phyloP scores from a whole-genome alignment of 2,329 filamentous ascomycete genomes.

The Cladosporium sp. region DNA sequence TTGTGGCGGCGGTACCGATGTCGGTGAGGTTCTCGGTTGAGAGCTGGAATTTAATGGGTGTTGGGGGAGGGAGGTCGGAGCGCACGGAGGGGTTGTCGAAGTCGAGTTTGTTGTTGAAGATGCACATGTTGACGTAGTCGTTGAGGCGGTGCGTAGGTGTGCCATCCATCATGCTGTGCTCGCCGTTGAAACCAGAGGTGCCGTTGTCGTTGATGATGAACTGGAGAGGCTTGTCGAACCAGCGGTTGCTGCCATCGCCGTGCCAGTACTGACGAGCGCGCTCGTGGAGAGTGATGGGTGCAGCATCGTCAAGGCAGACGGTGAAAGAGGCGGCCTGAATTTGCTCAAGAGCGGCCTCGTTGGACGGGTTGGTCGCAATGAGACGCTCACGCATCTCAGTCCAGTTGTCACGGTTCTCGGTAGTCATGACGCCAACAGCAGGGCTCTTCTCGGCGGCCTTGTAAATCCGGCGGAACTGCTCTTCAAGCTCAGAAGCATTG shows the following conservation, averaged over 20 bases:
- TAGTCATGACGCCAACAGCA: conserved; percentile 78
- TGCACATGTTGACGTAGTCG: conserved; percentile 86
- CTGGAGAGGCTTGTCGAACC: conserved; percentile 97
- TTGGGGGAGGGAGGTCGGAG: conserved; percentile 77
- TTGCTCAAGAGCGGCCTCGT: conserved; percentile 69
- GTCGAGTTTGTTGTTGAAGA: conserved; percentile 92
- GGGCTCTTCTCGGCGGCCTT: conserved; percentile 67
- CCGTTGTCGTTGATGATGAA: conserved; percentile 99
- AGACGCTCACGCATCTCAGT: conserved; percentile 72
- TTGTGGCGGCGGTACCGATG: conserved; percentile 69
- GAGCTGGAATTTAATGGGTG: conserved; percentile 71
- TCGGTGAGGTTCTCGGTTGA: conserved; percentile 68
- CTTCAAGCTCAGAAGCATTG: conserved; percentile 82
- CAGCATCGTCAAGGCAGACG: conserved; percentile 86
- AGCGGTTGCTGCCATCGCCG: conserved; percentile 90
- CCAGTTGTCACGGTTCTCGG: conserved; percentile 92
- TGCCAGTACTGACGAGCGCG: conserved; percentile 97
- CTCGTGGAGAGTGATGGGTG: conserved; percentile 90
- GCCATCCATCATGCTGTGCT: conserved; percentile 99
- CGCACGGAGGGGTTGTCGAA: conserved; percentile 74
- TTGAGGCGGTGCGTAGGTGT: conserved; percentile 96
- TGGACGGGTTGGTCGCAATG: conserved; percentile 69
- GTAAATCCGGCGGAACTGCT: conserved; percentile 82
- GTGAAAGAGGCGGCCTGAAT: conserved; percentile 89
- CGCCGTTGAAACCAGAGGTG: conserved; percentile 93